Evolutionary conservation across 345 rosid genomes (phyloP).

Genomic region (Schrenkiella parvula): DNA sequence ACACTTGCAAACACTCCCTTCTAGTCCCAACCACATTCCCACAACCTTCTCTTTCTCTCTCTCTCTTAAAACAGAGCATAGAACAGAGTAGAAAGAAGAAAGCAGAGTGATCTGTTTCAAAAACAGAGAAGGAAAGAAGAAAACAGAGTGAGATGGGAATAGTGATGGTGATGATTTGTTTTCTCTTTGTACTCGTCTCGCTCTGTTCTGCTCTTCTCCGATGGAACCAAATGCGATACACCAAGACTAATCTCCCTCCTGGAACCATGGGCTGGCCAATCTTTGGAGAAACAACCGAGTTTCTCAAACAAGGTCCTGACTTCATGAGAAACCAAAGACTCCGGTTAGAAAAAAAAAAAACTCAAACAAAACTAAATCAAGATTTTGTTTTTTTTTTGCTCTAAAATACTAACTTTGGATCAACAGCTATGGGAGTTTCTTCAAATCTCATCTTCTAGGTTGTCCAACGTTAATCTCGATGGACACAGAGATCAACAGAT

Average conservation of each 20-base stretch:
- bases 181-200: slow-evolving; percentile 32
- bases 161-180: slow-evolving; percentile 32
- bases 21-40: slow-evolving; percentile 18
- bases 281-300: slow-evolving; percentile 78
- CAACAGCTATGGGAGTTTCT: slow-evolving; percentile 66
- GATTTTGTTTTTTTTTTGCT: background rate
- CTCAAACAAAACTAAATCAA: background rate
- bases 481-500: slow-evolving; percentile 80
- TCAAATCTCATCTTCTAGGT: slow-evolving; percentile 83
- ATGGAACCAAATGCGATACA: slow-evolving; percentile 67
- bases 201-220: slow-evolving; percentile 55
- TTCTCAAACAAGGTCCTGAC: slow-evolving; percentile 69
- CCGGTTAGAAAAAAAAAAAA: slow-evolving; percentile 38
- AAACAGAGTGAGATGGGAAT: slow-evolving; percentile 39
- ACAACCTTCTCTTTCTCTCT: background rate
- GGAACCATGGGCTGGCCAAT: slow-evolving; percentile 97
- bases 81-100: background rate
- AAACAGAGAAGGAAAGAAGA: slow-evolving; percentile 2
- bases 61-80: background rate
- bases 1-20: slow-evolving; percentile 14
- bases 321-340: slow-evolving; percentile 72
- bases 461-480: slow-evolving; percentile 73
- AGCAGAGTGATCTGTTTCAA: background rate
- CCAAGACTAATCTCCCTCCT: slow-evolving; percentile 63
- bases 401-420: background rate